Percentiles rank a stretch among this genome's conserved stretches.
Evolutionary conservation across 495 filamentous ascomycete genomes (phyloP).

Genomic region (Penicillium samsonianum): DNA sequence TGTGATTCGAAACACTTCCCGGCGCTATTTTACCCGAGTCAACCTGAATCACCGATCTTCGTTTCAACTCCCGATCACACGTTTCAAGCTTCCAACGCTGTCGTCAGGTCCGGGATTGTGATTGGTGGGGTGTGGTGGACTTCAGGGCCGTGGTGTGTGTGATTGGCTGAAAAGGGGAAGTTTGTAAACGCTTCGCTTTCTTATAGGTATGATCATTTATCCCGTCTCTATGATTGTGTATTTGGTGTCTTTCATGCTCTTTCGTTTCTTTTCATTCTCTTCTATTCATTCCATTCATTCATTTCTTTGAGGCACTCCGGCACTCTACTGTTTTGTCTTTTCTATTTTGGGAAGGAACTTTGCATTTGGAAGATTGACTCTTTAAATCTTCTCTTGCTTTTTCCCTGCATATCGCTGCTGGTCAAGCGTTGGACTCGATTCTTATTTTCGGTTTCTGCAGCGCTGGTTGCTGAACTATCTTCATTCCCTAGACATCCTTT

Average conservation of each 20-base stretch:
- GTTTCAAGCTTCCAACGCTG: conserved; percentile 34
- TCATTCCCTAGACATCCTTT: conserved; percentile 14
- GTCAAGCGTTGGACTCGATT: conserved; percentile 12
- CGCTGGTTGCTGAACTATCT: conserved; percentile 39
- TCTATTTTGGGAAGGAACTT: not conserved
- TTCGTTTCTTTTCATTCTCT: conserved; percentile 6
- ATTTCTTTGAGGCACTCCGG: not conserved
- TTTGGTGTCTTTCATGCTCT: conserved; percentile 2
- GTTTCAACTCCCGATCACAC: conserved; percentile 37
- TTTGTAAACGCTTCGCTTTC: conserved; percentile 3
- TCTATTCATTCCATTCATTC: conserved; percentile 11
- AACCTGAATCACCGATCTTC: conserved; percentile 27
- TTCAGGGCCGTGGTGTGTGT: conserved; percentile 12
- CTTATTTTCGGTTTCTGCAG: conserved; percentile 19
- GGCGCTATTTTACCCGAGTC: not conserved
- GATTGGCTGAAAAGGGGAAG: conserved; percentile 23
- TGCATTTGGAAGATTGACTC: conserved; percentile 3
- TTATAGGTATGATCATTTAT: conserved; percentile 1
- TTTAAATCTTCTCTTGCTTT: conserved; percentile 11
- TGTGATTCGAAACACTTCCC: not conserved
- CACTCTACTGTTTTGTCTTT: not conserved
- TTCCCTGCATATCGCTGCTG: conserved; percentile 24
- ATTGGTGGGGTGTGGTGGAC: conserved; percentile 32
- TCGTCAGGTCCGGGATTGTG: conserved; percentile 14
- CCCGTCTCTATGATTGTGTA: not conserved